These are phyloP conservation scores for Microsporum audouinii DNA, from an alignment of 2,329 filamentous ascomycete genomes.

Conservation along the genomic window DNA sequence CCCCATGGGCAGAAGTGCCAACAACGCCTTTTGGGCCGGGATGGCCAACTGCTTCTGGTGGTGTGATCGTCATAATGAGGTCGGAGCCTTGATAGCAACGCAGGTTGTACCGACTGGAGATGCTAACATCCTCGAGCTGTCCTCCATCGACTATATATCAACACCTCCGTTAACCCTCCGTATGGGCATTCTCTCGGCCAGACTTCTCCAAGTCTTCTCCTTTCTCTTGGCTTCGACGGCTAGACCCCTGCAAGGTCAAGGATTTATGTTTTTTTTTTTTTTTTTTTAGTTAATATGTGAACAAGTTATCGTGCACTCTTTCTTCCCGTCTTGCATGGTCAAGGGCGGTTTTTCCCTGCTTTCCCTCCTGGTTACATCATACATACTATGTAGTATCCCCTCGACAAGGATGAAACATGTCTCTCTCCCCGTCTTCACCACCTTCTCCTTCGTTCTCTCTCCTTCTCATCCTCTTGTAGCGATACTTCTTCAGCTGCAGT, in stretches of 20 bases:
- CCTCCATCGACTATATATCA: slow-evolving; percentile 17
- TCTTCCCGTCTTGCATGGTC: neutral
- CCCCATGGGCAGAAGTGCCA: slow-evolving; percentile 41
- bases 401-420: neutral
- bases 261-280: too few relatives aligned
- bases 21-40: slow-evolving; percentile 48
- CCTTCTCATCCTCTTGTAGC: neutral
- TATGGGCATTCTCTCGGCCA: neutral
- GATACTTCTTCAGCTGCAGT: neutral
- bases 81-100: slow-evolving; percentile 42
- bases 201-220: neutral
- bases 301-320: neutral
- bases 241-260: neutral
- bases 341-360: neutral
- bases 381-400: too few relatives aligned
- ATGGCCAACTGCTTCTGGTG: slow-evolving; percentile 53
- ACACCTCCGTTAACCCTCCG: neutral
- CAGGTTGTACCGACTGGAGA: slow-evolving; percentile 44
- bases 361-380: neutral
- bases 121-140: slow-evolving; percentile 32
- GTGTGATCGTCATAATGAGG: slow-evolving; percentile 48
- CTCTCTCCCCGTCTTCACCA: neutral
- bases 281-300: too few relatives aligned
- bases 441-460: neutral
- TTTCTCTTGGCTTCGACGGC: neutral